Evolutionary conservation across 2,329 filamentous ascomycete genomes (phyloP).

Genomic region (Colletotrichum australisinense): DNA sequence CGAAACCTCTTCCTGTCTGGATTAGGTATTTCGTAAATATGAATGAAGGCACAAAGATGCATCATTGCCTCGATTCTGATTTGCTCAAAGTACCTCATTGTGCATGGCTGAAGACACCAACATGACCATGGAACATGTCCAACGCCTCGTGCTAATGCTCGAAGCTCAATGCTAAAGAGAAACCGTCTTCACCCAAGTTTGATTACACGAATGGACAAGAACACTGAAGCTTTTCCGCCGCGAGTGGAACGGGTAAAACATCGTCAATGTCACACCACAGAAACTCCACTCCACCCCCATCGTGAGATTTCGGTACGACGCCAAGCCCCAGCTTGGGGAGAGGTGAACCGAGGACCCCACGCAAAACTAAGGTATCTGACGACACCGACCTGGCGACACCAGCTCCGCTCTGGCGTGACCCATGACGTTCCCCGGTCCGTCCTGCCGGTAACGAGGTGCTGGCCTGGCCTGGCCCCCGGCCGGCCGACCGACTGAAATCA

Average conservation of each 20-base stretch:
- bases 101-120: neutral
- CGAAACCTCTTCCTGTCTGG: neutral
- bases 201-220: neutral
- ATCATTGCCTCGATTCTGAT: neutral
- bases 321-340: neutral
- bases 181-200: neutral
- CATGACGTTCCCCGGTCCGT: slow-evolving; percentile 24
- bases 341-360: neutral
- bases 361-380: neutral
- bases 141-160: neutral
- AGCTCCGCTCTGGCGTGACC: slow-evolving; percentile 24
- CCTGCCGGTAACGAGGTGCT: neutral
- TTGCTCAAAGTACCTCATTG: neutral
- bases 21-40: neutral
- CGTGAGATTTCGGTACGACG: neutral
- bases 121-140: neutral
- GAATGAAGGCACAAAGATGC: neutral
- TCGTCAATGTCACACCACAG: neutral
- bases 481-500: neutral
- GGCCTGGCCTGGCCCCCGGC: neutral
- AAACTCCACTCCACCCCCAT: neutral
- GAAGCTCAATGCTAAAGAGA: neutral
- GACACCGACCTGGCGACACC: neutral
- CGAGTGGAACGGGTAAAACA: neutral
- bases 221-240: neutral